A percentile compares a stretch with the other conserved stretches of the same genome.
These are phyloP conservation scores for Kluyveromyces marxianus DNA, from an alignment of 1,139 yeast species.

Conservation along the genomic window DNA sequence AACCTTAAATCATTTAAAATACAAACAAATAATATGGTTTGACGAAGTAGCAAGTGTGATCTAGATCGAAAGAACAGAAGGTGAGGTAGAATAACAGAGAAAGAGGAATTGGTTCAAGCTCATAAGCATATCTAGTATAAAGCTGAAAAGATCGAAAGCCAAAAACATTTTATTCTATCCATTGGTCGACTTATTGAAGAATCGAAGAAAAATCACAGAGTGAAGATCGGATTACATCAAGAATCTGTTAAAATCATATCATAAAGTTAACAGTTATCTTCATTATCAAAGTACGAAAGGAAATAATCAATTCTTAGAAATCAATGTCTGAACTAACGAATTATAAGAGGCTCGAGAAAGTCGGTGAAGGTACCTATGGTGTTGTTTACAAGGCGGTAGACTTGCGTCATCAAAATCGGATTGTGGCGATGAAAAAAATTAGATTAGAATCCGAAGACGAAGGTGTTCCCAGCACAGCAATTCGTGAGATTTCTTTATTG, in stretches of 20 bases:
- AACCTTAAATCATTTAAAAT: too few relatives aligned
- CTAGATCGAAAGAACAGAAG: too few relatives aligned
- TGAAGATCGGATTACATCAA: not conserved
- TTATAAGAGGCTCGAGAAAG: slow-evolving; percentile 89
- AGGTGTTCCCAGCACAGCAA: slow-evolving; percentile 98
- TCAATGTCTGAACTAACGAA: slow-evolving; percentile 56
- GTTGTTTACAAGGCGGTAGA: slow-evolving; percentile 96
- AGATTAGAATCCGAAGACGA: slow-evolving; percentile 96
- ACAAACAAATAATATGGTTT: too few relatives aligned
- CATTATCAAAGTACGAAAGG: not conserved
- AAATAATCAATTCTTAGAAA: not conserved
- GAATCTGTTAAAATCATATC: not conserved
- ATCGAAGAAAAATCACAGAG: too few relatives aligned
- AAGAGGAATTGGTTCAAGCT: too few relatives aligned
- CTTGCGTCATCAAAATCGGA: slow-evolving; percentile 76
- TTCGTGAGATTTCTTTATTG: slow-evolving; percentile 86
- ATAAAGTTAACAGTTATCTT: not conserved
- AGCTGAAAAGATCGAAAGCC: too few relatives aligned
- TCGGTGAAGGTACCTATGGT: slow-evolving; percentile 98
- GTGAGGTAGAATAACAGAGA: too few relatives aligned
- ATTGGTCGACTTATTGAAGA: too few relatives aligned
- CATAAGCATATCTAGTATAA: too few relatives aligned
- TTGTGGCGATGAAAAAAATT: slow-evolving; percentile 92
- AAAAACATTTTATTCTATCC: too few relatives aligned
- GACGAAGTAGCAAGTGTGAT: too few relatives aligned